A percentile compares a stretch with the other conserved stretches of the same genome.
phyloP scores from a whole-genome alignment of 805 yeast genomes.

The Dipodascopsis uninucleata region DNA sequence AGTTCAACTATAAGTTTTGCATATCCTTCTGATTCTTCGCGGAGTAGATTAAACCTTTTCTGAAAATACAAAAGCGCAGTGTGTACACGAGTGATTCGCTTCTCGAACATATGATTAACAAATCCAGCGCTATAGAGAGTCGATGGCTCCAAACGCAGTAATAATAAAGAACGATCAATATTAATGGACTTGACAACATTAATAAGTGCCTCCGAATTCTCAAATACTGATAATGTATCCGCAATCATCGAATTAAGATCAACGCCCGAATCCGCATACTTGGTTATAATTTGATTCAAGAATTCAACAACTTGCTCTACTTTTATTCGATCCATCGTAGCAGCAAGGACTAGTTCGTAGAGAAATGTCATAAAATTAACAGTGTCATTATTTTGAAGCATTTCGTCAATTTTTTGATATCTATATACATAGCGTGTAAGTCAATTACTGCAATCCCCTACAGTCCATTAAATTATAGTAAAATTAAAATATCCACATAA shows the following conservation, averaged over 20 bases:
- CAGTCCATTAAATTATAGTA: too few relatives aligned
- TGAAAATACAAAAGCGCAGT: conserved; percentile 46
- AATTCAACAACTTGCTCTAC: not conserved
- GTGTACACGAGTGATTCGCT: conserved; percentile 42
- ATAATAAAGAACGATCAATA: conserved; percentile 28
- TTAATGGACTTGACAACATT: conserved; percentile 25
- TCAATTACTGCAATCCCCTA: too few relatives aligned
- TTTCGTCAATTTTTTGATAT: too few relatives aligned
- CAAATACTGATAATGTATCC: conserved; percentile 14
- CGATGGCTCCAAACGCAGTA: conserved; percentile 31
- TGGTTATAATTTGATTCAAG: conserved; percentile 4
- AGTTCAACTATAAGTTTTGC: conserved; percentile 47
- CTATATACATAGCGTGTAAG: too few relatives aligned
- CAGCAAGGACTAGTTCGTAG: conserved; percentile 14
- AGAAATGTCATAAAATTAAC: conserved; percentile 4
- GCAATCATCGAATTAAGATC: conserved; percentile 11
- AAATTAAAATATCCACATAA: too few relatives aligned
- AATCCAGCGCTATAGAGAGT: conserved; percentile 13
- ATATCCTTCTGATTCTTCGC: conserved; percentile 78
- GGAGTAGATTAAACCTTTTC: conserved; percentile 59
- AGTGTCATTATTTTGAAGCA: not conserved
- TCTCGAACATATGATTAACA: conserved; percentile 34
- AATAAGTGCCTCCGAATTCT: conserved; percentile 11
- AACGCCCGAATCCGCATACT: not conserved
- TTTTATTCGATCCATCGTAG: conserved; percentile 6